These are phyloP conservation scores for Tranzscheliella williamsii DNA, from an alignment of 1,284 basidiomycete genomes.

Conservation along the genomic window DNA sequence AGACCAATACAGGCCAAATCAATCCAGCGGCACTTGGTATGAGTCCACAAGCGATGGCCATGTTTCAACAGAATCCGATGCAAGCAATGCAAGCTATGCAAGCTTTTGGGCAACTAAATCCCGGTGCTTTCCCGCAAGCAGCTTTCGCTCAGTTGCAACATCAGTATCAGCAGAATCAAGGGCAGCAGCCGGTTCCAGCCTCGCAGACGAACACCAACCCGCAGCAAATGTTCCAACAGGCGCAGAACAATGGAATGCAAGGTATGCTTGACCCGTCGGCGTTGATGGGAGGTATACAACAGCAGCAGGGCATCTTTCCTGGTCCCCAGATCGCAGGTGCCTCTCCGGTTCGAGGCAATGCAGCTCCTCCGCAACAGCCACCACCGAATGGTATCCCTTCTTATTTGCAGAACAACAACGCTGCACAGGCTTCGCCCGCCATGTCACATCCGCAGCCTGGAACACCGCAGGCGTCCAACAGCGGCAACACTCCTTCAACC, in stretches of 20 bases:
- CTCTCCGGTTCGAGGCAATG: conserved; percentile 27
- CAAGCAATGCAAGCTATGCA: conserved; percentile 43
- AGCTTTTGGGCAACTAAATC: conserved; percentile 30
- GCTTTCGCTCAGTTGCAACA: conserved; percentile 6
- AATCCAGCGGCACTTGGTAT: conserved; percentile 26
- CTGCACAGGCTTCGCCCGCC: conserved; percentile 21
- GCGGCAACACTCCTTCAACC: conserved; percentile 14
- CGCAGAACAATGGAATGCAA: conserved; percentile 17
- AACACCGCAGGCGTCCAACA: conserved; percentile 24
- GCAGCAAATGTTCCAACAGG: conserved; percentile 22
- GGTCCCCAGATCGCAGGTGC: conserved; percentile 9
- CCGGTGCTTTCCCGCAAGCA: conserved; percentile 19
- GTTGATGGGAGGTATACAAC: conserved; percentile 19
- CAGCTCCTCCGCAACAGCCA: conserved; percentile 21
- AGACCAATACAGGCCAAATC: no score
- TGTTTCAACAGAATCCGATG: conserved; percentile 38
- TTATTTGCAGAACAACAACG: conserved; percentile 16
- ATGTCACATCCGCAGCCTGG: conserved; percentile 20
- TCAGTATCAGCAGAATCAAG: conserved; percentile 5
- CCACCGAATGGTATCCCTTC: conserved; percentile 36
- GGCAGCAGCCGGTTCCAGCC: no score
- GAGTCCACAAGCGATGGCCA: conserved; percentile 30
- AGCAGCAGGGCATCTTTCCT: conserved; percentile 23
- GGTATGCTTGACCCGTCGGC: conserved; percentile 26
- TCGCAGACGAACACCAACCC: no score